Evolutionary conservation across 2,329 filamentous ascomycete genomes (phyloP), one percentile per base, ranked within the genome.

Genomic region (Penicillium aurantiogriseum): DNA sequence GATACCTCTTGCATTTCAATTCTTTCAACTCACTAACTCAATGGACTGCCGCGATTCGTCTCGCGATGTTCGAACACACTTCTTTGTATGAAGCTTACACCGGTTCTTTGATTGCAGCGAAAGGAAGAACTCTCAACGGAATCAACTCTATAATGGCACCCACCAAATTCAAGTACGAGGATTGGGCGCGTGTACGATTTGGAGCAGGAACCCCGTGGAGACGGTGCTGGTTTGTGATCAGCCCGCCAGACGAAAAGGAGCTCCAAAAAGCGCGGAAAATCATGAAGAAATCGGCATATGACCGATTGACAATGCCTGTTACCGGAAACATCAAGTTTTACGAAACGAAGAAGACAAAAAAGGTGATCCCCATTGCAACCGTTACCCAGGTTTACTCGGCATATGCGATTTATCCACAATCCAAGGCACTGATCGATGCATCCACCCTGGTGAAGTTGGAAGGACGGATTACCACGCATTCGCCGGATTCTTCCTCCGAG

Each of bases 31-130:
- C 93, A 0, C 80, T 99, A 54, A 88, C 92, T 3, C 92, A 97
- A 76, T 99, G 94, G 94, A 96, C 94, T 1, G 89, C 94, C 17
- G 91, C 89, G 44, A 97, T 99, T 65, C 87, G 94, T 46, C 85
- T 99, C 23, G 85, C 93, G 67, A 96, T 97, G 85, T 97, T 88
- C 73, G 94, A 99, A 77, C 90, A 97, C 70, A 87, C 92, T 1
- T 91, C 91, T 0, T 80, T 99, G 35, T 93, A 97, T 71, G 94
- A 99, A 77, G 92, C 94, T 1, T 99, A 99, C 72, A 99, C 94
- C 0, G 94, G 94, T 7, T 93, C 93, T 21, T 80, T 99, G 44
- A 94, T 99, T 70, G 94, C 94, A 11, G 94, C 92, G 54, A 97
- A 97, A 77, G 94, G 92, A 57, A 95, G 92, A 73, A 77, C 78